Base-by-base conservation (phyloP, 148 eudicot genomes). In the Polygonum maritimum region DNA sequence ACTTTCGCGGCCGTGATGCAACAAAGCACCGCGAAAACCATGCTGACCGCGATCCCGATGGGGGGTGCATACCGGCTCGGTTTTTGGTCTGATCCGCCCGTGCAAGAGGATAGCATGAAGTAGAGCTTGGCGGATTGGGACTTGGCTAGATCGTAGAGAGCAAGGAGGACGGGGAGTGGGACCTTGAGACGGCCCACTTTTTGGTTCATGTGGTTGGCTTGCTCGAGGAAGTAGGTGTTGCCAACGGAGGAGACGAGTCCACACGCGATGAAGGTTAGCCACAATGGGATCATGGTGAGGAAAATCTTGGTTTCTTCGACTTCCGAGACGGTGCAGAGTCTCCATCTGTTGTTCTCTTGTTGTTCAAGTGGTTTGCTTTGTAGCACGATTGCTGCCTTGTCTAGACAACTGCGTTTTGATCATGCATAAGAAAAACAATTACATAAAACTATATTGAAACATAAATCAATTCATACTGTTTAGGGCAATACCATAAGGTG, bases 201-300 rank as follows among this genome's bases (percentile, higher is more conserved):
- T 6, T 31, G 84, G 74, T 83, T 75, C 80, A 86, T 44, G 75
- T 81, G 75, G 16, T 79, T 80, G 6, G 88, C 87, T 83, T 88
- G 89, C 80, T 86, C 85, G 2, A 86, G 75, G 48, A 88, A 88
- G 82, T 84, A 88, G 26, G 89, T 88, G 76, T 73, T 79, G 6
- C 88, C 88, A 0, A 84, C 60, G 4, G 91, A 79, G 1, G 76
- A 73, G 5, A 86, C 83, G 1, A 85, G 31, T 5, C 92, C 88
- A 21, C 80, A 74, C 0, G 82, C 8, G 36, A 87, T 76, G 71
- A 86, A 83, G 51, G 89, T 81, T n/a, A 80, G 4, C 81, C 82
- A 86, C 77, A 88, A 33, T 3, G 91, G 89, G 48, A 86, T 60
- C 85, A 83, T 78, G 7, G 80, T 81, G 19, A 88, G 73, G 14